Base-by-base conservation (phyloP, 139 green algal genomes). In the Chlamydomonas sp. region DNA sequence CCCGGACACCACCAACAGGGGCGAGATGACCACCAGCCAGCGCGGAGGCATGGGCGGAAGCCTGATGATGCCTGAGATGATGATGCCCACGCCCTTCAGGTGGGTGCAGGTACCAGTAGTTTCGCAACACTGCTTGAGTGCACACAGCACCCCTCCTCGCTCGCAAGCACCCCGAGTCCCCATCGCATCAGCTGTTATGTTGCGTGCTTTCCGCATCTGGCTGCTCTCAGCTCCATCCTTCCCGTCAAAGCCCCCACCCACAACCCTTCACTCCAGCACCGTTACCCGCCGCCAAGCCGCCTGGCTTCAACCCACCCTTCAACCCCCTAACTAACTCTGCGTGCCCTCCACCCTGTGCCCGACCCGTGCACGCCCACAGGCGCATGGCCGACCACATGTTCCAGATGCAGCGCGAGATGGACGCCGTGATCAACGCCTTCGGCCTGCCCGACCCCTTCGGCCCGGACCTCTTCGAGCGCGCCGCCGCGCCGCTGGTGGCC, bases 331-430 rank as follows among this genome's bases (percentile, higher is more conserved):
- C 31, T 49, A 49, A 49, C 31, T 49, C 31, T 49, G 31, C 31
- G 31, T 49, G 31, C 31, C 31, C 31, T 49, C 31, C 31, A 49
- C 31, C 31, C 31, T 49, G 31, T 49, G 31, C 31, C 31, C 31
- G 31, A 49, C 31, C 31, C 31, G 31, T 49, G 31, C 31, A 49
- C 31, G 31, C 31, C 31, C 66, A 71, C 79, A 88, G 72, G n/a
- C 74, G 73, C 59, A 78, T 80, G 10, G 18, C 80, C 12, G 78
- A 83, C 68, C 74, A 84, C 67, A 89, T 89, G 85, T 3, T 79
- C 10, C 64, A 85, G 85, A 89, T 89, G 85, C 67, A 89, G 58
- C 66, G 77, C 49, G 85, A 89, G 85, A 89, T 89, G 85, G 67
- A 84, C 67, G 66, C 60, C 9, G 8, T 89, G 67, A 79, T 89